Base-by-base conservation (phyloP, 139 green algal species). In the Edaphochlamys debaryana region DNA sequence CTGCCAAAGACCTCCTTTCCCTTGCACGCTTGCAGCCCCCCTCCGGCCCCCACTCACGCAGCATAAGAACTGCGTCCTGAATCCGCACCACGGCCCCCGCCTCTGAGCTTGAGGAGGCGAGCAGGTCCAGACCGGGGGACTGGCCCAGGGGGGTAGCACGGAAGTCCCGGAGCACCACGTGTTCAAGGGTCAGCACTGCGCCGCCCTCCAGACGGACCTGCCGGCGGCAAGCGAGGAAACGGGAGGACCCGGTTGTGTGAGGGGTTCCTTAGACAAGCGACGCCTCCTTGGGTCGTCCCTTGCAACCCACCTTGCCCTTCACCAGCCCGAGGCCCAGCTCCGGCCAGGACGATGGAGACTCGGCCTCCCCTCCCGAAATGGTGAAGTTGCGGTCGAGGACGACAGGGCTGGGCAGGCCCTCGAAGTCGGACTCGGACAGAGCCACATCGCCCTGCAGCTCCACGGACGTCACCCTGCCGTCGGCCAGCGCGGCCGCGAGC, bases 91-190 rank as follows among this genome's bases (percentile, higher is more conserved):
- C 37, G 13, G 75, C 75, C 4, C 75, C 75, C 22, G 41, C 40
- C 4, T 81, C 75, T 0, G 29, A 27, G 15, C 22, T 23, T 11
- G 75, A 71, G 7, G 40, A 50, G 2, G 60, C 60, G 15, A 81
- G 40, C 8, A 81, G 66, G 38, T 81, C 75, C 9, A 81, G 63
- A 19, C 75, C 75, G 11, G 75, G 75, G 0, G 75, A 81, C 75
- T 81, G 75, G 29, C 60, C 60, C 17, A 81, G 60, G 2, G 75
- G 75, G n/a, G 60, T 72, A 7, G 75, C 40, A 9, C 75, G 75
- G 75, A 81, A 81, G 75, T 71, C 42, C 0, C 50, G 75, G 5
- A 81, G 29, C 62, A 81, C 75, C 34, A 81, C 30, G 4, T 63
- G 29, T 30, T 81, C 30, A 6, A 81, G 29, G 5, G 63, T 71